phyloP scores from a whole-genome alignment of 2,329 filamentous ascomycete species.

The Xylaria sp. region DNA sequence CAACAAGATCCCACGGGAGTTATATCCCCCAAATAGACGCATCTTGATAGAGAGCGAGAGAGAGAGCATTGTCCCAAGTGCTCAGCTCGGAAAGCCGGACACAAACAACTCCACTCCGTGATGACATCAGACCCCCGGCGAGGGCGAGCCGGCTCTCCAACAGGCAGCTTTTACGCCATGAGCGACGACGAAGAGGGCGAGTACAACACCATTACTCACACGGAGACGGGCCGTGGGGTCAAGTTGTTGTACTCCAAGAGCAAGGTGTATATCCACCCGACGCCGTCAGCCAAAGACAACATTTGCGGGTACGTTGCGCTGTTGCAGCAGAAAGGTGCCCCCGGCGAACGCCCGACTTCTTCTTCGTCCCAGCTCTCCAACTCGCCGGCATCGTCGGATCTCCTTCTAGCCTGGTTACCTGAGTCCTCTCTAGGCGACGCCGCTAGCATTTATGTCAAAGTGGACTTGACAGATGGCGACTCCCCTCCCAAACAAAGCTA shows the following conservation, averaged over 20 bases:
- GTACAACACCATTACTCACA: constrained; percentile 92
- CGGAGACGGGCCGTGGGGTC: constrained; percentile 80
- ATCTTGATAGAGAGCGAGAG: neutral
- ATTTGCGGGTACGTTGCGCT: constrained; percentile 94
- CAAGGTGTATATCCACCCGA: constrained; percentile 98
- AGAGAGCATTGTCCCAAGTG: constrained; percentile 3
- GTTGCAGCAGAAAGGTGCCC: constrained; percentile 82
- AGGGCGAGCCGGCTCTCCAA: constrained; percentile 71
- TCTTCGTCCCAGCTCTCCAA: constrained; percentile 55
- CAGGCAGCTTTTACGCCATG: constrained; percentile 92
- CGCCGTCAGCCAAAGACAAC: constrained; percentile 93
- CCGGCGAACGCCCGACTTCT: constrained; percentile 55
- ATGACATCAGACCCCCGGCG: constrained; percentile 52
- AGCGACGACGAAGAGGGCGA: constrained; percentile 96
- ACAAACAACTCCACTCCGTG: constrained; percentile 38
- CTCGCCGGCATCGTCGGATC: constrained; percentile 70
- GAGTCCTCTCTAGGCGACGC: constrained; percentile 88
- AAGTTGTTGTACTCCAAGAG: constrained; percentile 96
- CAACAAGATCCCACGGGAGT: neutral
- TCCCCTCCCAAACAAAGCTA: constrained; percentile 87
- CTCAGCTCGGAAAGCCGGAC: constrained; percentile 13
- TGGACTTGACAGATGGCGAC: constrained; percentile 85
- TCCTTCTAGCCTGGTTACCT: constrained; percentile 92
- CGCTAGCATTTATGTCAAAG: constrained; percentile 91
- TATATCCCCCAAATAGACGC: neutral